These are phyloP conservation scores for Bipolaris oryzae DNA, from an alignment of 2,329 filamentous ascomycete genomes.

Conservation along the genomic window DNA sequence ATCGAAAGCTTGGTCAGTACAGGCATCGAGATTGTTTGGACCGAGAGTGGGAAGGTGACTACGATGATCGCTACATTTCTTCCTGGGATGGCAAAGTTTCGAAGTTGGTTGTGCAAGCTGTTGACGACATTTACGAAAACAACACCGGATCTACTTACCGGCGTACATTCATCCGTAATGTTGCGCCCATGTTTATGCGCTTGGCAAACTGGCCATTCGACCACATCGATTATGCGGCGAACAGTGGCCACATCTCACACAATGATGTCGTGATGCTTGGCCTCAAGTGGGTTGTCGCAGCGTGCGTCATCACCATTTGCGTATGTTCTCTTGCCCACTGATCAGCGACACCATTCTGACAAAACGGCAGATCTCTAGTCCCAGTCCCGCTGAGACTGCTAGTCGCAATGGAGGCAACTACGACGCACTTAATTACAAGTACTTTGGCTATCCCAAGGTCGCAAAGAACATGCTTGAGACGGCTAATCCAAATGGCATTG, in stretches of 20 bases:
- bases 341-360: neutral
- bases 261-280: constrained; percentile 34
- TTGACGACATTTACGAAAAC: constrained; percentile 42
- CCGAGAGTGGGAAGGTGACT: constrained; percentile 33
- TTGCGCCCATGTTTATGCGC: constrained; percentile 34
- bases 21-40: constrained; percentile 35
- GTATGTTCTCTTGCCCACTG: constrained; percentile 17
- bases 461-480: constrained; percentile 38
- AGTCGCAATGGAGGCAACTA: constrained; percentile 33
- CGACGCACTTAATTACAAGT: constrained; percentile 37
- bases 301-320: constrained; percentile 31
- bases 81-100: constrained; percentile 38
- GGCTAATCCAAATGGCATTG: constrained; percentile 9
- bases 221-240: constrained; percentile 32
- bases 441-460: constrained; percentile 41
- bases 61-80: constrained; percentile 42
- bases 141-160: constrained; percentile 34
- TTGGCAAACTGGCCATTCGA: constrained; percentile 42
- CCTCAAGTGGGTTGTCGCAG: constrained; percentile 39
- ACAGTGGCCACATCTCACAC: constrained; percentile 24
- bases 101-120: constrained; percentile 40
- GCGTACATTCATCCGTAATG: constrained; percentile 40
- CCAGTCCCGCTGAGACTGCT: constrained; percentile 19
- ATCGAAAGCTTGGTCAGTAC: constrained; percentile 30
- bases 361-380: constrained; percentile 28